Evolutionary conservation across 768 basidiomycete genomes (phyloP).

Genomic region (Rhodotorula sphaerocarpa): DNA sequence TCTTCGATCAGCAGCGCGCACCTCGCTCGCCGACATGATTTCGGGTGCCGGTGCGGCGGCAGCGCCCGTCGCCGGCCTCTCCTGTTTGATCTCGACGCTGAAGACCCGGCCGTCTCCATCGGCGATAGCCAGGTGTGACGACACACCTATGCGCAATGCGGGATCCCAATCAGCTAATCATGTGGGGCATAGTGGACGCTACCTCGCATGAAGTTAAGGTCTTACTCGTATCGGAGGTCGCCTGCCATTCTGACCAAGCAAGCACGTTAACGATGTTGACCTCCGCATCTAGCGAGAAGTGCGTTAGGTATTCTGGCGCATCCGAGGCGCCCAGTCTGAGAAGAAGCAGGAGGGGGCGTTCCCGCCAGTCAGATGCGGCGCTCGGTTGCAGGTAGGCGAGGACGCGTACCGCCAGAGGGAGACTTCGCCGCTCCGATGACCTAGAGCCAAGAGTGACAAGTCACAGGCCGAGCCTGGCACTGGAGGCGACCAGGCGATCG

Average conservation of each 20-base stretch:
- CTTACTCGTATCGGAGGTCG: background rate
- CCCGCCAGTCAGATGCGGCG: too few relatives aligned
- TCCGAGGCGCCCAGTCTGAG: background rate
- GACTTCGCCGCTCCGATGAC: conserved; percentile 18
- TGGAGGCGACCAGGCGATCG: conserved; percentile 9
- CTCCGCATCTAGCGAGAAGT: background rate
- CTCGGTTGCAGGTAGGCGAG: too few relatives aligned
- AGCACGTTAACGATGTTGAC: conserved; percentile 13
- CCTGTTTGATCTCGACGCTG: background rate
- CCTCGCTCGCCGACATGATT: background rate
- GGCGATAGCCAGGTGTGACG: background rate
- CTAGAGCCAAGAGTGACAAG: conserved; percentile 13
- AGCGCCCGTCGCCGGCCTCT: background rate
- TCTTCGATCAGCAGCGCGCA: conserved; percentile 15
- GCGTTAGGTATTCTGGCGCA: background rate
- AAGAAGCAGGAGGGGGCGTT: too few relatives aligned
- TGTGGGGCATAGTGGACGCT: too few relatives aligned
- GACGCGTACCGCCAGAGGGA: conserved; percentile 17
- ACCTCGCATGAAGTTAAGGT: too few relatives aligned
- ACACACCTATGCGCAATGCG: too few relatives aligned
- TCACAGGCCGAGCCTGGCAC: background rate
- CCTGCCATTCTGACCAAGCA: conserved; percentile 1
- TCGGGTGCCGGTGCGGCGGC: background rate
- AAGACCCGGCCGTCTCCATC: conserved; percentile 3
- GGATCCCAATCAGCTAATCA: too few relatives aligned